Percentiles rank a stretch among this genome's conserved stretches.
phyloP scores from a whole-genome alignment of 306 rosid species.

The Trichosanthes truncata region DNA sequence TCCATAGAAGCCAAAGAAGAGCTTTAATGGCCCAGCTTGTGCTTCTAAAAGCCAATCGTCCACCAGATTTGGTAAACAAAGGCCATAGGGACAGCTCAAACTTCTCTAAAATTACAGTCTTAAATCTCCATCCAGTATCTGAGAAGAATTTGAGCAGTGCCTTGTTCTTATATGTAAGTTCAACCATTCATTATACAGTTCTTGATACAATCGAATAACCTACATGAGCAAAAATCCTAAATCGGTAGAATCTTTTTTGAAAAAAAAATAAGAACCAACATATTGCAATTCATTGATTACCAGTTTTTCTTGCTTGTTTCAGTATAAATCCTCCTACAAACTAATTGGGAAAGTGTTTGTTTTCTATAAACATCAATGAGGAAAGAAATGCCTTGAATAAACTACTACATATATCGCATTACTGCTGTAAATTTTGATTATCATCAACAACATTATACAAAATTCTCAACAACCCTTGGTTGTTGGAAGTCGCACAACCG shows the following conservation, averaged over 20 bases:
- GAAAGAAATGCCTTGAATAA: neutral
- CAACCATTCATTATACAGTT: neutral
- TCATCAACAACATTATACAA: neutral
- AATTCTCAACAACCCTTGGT: neutral
- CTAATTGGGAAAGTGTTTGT: neutral
- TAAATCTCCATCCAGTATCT: neutral
- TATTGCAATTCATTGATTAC: neutral
- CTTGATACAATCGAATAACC: neutral
- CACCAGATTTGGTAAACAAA: neutral
- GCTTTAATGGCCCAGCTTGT: neutral
- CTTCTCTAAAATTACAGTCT: neutral
- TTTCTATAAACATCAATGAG: neutral
- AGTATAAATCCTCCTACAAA: neutral
- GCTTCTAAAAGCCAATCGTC: neutral
- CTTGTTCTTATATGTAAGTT: neutral
- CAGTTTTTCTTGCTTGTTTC: neutral
- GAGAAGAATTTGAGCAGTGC: neutral
- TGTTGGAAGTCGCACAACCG: neutral
- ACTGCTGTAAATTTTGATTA: neutral
- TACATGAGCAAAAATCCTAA: neutral
- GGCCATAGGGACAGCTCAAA: neutral
- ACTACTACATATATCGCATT: neutral
- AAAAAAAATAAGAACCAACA: neutral
- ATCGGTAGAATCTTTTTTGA: neutral
- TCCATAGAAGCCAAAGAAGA: neutral